Evolutionary conservation across 2,329 filamentous ascomycete genomes (phyloP).

Genomic region (Nakataea oryzae): DNA sequence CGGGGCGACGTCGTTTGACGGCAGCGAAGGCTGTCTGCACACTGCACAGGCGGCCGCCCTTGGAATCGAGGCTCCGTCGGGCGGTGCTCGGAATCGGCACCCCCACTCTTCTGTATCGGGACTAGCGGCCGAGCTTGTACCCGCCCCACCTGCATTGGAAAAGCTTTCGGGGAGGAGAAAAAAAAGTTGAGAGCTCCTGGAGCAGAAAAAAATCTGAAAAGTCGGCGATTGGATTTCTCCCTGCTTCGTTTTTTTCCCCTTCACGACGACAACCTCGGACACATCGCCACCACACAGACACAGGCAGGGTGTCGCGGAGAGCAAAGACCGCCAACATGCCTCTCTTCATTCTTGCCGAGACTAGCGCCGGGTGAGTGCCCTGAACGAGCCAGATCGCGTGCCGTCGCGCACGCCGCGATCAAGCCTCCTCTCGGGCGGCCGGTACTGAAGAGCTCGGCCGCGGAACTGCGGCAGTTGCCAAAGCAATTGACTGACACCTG

Average conservation of each 20-base stretch:
- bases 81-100: neutral
- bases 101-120: neutral
- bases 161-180: neutral
- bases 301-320: conserved; percentile 1
- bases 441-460: neutral
- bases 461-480: neutral
- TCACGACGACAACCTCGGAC: neutral
- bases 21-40: neutral
- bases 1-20: neutral
- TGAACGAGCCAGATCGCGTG: conserved; percentile 1
- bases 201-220: conserved; percentile 13
- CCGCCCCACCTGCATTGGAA: conserved; percentile 8
- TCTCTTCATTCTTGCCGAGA: conserved; percentile 89
- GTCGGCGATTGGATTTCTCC: conserved; percentile 7
- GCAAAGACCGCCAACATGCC: conserved; percentile 49
- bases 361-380: conserved; percentile 61
- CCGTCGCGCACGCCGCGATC: neutral
- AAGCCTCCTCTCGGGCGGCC: neutral
- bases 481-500: neutral
- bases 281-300: neutral
- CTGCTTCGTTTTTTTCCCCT: conserved; percentile 5
- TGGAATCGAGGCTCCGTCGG: neutral
- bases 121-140: conserved; percentile 6
- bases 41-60: neutral
- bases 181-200: conserved; percentile 8